Evolutionary conservation across 768 basidiomycete species (phyloP).

Genomic region (Mrakia gelida): DNA sequence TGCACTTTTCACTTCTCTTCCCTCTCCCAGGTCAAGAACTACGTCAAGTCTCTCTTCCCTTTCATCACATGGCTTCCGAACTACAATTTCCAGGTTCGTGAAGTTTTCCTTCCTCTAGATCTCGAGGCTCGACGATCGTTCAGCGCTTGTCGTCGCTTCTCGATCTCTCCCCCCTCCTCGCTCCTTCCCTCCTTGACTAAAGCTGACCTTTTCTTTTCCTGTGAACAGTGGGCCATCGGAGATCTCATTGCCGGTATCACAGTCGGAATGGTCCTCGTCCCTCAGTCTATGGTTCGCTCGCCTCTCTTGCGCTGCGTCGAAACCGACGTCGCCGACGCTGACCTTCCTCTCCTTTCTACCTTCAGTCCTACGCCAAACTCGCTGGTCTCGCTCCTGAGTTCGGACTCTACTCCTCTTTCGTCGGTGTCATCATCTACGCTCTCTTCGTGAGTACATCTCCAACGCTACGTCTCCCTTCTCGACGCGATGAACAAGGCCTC

Average conservation of each 20-base stretch:
- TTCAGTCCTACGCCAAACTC: constrained; percentile 46
- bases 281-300: too few relatives aligned
- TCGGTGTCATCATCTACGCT: constrained; percentile 75
- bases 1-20: too few relatives aligned
- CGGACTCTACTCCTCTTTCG: constrained; percentile 89
- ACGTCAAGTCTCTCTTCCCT: constrained; percentile 73
- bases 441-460: not conserved
- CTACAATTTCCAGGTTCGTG: constrained; percentile 54
- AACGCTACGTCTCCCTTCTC: not conserved
- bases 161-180: too few relatives aligned
- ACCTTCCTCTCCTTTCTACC: not conserved
- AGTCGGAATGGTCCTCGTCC: too few relatives aligned
- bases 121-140: too few relatives aligned
- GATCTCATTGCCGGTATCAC: too few relatives aligned
- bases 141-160: too few relatives aligned
- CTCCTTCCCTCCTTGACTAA: too few relatives aligned
- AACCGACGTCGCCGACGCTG: not conserved
- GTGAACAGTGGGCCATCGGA: too few relatives aligned
- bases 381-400: constrained; percentile 81
- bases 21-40: constrained; percentile 42
- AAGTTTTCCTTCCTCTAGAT: too few relatives aligned
- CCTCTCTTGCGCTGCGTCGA: too few relatives aligned
- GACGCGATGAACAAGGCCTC: not conserved
- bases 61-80: constrained; percentile 77
- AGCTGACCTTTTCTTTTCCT: too few relatives aligned